Conservation (phyloP, 306 rosid genomes). For the Cucumis melo region DNA sequence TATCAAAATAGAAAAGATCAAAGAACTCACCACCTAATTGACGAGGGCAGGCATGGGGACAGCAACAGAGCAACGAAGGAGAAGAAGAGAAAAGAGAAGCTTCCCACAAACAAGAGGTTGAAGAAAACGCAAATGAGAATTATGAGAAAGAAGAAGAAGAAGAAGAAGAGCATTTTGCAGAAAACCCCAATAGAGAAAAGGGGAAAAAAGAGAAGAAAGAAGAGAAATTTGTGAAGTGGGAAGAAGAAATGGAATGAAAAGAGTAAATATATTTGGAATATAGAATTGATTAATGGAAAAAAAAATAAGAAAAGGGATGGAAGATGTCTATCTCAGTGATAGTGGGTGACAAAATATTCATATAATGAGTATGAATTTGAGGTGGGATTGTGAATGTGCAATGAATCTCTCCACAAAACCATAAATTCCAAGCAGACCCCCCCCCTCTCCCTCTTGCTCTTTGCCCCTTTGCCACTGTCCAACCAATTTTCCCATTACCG, state of each 20-base stretch:
- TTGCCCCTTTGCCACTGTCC: not conserved
- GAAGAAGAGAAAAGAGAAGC: constrained; percentile 6
- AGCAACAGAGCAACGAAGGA: not conserved
- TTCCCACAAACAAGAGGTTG: not conserved
- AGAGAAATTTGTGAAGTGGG: not conserved
- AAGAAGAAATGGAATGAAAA: not conserved
- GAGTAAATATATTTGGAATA: constrained; percentile 2
- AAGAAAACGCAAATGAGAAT: not conserved
- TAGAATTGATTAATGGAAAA: not conserved
- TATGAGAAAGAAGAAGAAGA: not conserved
- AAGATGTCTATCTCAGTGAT: not conserved
- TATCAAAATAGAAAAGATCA: constrained; percentile 1
- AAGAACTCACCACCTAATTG: constrained; percentile 41
- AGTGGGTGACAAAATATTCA: not conserved
- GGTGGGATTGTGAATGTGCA: constrained; percentile 8
- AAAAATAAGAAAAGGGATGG: not conserved
- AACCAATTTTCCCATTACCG: not conserved
- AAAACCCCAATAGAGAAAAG: constrained; percentile 61
- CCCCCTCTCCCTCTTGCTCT: not conserved
- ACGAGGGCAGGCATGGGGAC: constrained; percentile 67
- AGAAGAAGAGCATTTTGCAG: constrained; percentile 52
- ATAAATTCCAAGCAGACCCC: not conserved
- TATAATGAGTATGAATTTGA: not conserved
- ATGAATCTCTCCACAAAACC: constrained; percentile 6
- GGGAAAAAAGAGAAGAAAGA: constrained; percentile 17